A percentile compares a stretch with the other conserved stretches of the same genome.
phyloP scores from a whole-genome alignment of 1,139 yeast species.

The Blastobotrys capitulatus region DNA sequence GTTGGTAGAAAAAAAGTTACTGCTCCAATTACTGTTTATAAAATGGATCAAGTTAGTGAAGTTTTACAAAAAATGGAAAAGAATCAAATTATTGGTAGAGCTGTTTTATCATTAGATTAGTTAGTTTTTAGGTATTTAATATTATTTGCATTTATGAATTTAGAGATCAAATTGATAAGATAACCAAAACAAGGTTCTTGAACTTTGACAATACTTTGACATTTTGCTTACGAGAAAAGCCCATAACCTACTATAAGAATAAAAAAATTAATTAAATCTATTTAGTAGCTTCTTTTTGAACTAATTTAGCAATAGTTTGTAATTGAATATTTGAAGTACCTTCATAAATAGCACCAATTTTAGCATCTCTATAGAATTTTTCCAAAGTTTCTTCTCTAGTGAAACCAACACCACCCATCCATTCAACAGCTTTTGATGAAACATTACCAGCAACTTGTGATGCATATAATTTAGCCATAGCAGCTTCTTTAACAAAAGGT shows the following conservation, averaged over 20 bases:
- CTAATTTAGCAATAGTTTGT: conserved; percentile 40
- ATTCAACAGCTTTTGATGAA: conserved; percentile 40
- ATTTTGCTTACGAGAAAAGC: too few relatives aligned
- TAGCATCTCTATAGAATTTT: conserved; percentile 42
- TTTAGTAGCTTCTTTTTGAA: conserved; percentile 32
- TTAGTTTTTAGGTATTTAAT: not conserved
- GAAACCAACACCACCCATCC: conserved; percentile 47
- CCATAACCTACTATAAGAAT: too few relatives aligned
- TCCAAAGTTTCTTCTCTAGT: conserved; percentile 40
- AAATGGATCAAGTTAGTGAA: conserved; percentile 49
- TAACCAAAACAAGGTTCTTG: too few relatives aligned
- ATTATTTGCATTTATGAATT: not conserved
- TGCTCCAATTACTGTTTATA: conserved; percentile 58
- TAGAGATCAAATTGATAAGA: too few relatives aligned
- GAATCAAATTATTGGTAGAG: conserved; percentile 63
- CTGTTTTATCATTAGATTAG: conserved; percentile 45
- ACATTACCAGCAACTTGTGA: conserved; percentile 40
- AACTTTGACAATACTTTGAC: too few relatives aligned
- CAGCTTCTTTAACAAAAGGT: conserved; percentile 40
- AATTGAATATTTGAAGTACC: conserved; percentile 43
- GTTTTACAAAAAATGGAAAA: conserved; percentile 58
- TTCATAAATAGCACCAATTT: conserved; percentile 43
- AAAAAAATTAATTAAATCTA: not conserved
- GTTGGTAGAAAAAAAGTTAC: conserved; percentile 56
- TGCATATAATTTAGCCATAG: conserved; percentile 42